These are phyloP conservation scores for Salix viminalis DNA, from an alignment of 345 rosid genomes.

Conservation along the genomic window DNA sequence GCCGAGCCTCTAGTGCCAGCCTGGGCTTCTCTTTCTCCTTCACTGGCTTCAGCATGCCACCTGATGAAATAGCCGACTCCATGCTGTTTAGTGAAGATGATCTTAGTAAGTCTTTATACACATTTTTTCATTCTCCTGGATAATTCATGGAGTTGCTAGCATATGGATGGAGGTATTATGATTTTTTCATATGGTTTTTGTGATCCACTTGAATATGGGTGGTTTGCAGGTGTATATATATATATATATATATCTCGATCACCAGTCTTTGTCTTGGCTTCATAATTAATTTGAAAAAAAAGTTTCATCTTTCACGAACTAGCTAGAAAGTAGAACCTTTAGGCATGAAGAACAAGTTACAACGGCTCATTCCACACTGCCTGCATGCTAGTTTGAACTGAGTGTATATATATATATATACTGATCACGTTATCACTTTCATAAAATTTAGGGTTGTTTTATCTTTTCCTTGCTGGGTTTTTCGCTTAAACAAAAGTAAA, in stretches of 20 bases:
- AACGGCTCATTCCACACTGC: too few species aligned
- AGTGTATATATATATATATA: too few species aligned
- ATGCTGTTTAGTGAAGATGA: slow-evolving; percentile 88
- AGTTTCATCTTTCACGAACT: background rate
- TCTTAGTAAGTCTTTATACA: slow-evolving; percentile 49
- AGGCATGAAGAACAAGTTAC: background rate
- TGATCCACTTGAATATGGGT: slow-evolving; percentile 8
- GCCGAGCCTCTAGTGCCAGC: slow-evolving; percentile 96
- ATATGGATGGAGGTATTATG: background rate
- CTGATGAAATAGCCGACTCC: slow-evolving; percentile 71
- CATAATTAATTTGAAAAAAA: background rate
- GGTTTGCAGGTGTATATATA: background rate
- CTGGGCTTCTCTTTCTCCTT: slow-evolving; percentile 86
- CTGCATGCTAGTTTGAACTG: too few species aligned
- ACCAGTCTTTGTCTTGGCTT: background rate
- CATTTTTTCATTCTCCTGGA: background rate
- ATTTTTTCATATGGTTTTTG: background rate
- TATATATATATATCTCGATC: background rate
- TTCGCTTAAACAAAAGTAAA: too few species aligned
- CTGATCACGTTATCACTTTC: background rate
- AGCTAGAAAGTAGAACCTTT: background rate
- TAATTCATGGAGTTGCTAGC: background rate
- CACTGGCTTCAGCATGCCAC: slow-evolving; percentile 85
- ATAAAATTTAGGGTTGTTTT: too few species aligned
- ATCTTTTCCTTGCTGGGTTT: too few species aligned